A percentile compares a stretch with the other conserved stretches of the same genome.
Evolutionary conservation across 2,329 filamentous ascomycete species (phyloP).

Genomic region (Diaporthe helianthi): DNA sequence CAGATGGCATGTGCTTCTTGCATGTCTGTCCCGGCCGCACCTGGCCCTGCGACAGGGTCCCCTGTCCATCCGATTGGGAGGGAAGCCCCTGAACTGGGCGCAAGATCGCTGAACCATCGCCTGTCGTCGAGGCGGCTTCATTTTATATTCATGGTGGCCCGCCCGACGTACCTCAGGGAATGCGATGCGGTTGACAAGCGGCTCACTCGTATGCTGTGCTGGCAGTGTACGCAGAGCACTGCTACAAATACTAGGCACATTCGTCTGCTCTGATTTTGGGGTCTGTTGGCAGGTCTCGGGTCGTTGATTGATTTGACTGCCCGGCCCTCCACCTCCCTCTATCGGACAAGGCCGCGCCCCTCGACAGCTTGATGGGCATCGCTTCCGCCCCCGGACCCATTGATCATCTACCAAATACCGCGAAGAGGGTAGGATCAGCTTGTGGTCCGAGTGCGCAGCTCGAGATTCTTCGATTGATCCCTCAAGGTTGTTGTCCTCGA

Average conservation of each 20-base stretch:
- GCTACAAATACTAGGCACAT: not conserved
- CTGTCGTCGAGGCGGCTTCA: not conserved
- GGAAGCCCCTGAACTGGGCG: slow-evolving; percentile 18
- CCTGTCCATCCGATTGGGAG: slow-evolving; percentile 18
- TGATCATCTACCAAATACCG: slow-evolving; percentile 22
- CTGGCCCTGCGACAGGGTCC: slow-evolving; percentile 17
- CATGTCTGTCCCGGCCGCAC: slow-evolving; percentile 27
- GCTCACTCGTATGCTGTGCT: not conserved
- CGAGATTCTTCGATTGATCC: not conserved
- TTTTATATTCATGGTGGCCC: slow-evolving; percentile 24
- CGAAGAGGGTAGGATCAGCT: not conserved
- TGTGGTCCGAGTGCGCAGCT: not conserved
- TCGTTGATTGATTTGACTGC: not conserved
- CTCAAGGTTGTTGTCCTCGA: not conserved
- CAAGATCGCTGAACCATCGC: not conserved
- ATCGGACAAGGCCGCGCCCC: slow-evolving; percentile 20
- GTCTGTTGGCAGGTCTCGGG: not conserved
- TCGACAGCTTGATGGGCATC: slow-evolving; percentile 14
- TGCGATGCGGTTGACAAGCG: not conserved
- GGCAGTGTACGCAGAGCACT: not conserved
- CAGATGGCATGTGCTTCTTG: slow-evolving; percentile 32
- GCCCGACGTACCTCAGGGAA: not conserved
- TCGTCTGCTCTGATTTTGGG: not conserved
- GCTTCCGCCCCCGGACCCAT: slow-evolving; percentile 23
- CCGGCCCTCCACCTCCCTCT: not conserved